Evolutionary conservation across 768 basidiomycete species (phyloP).

Genomic region (Boletus pseudo-olivaceus): DNA sequence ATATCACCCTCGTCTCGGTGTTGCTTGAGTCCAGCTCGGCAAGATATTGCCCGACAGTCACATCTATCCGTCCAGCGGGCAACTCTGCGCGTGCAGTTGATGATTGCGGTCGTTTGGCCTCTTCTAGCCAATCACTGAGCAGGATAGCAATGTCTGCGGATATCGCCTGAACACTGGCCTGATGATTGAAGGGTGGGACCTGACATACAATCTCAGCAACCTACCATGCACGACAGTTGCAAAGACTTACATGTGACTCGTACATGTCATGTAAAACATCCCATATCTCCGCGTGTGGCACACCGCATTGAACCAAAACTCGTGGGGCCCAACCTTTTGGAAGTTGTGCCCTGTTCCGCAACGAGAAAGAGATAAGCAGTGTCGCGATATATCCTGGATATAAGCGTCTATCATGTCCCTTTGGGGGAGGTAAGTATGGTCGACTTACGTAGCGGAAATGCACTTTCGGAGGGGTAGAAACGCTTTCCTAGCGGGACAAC

Average conservation of each 20-base stretch:
- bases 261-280: conserved; percentile 84
- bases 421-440: neutral
- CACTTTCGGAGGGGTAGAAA: conserved; percentile 88
- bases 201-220: conserved; percentile 25
- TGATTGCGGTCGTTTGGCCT: conserved; percentile 72
- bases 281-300: conserved; percentile 81
- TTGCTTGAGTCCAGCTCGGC: conserved; percentile 62
- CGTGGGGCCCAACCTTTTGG: conserved; percentile 81
- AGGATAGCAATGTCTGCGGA: conserved; percentile 80
- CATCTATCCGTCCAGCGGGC: conserved; percentile 74
- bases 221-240: neutral
- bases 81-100: conserved; percentile 59
- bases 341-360: conserved; percentile 54
- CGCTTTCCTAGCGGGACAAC: conserved; percentile 74
- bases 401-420: neutral
- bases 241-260: conserved; percentile 69
- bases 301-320: conserved; percentile 74
- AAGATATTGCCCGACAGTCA: conserved; percentile 70
- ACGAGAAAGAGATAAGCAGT: conserved; percentile 70
- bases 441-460: conserved; percentile 79
- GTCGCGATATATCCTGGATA: conserved; percentile 67
- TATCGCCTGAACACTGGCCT: conserved; percentile 73
- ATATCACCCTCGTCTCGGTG: conserved; percentile 57
- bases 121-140: conserved; percentile 77
- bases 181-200: conserved; percentile 83